phyloP scores from a whole-genome alignment of 2,329 filamentous ascomycete species.

The Coniosporium tulheliwenetii region DNA sequence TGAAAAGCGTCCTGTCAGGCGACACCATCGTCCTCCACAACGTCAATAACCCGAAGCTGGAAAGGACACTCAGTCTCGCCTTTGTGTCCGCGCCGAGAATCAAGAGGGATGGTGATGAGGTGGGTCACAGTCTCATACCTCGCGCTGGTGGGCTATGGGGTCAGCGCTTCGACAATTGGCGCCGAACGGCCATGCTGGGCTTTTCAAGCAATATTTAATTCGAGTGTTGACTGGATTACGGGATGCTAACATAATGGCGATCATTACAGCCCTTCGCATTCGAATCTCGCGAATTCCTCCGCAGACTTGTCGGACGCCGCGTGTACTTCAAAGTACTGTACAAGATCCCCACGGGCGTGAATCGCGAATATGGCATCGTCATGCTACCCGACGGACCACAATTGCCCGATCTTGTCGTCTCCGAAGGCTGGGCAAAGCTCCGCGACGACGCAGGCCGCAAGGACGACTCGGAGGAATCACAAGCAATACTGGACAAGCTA shows the following conservation, averaged over 20 bases:
- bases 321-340: constrained; percentile 78
- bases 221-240: too few species aligned
- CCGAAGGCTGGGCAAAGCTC: constrained; percentile 84
- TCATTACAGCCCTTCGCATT: constrained; percentile 58
- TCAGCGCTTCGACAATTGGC: too few species aligned
- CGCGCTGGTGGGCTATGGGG: too few species aligned
- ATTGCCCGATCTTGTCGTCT: constrained; percentile 68
- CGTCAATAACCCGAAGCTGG: constrained; percentile 63
- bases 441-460: constrained; percentile 87
- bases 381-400: constrained; percentile 59
- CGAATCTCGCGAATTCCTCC: constrained; percentile 84
- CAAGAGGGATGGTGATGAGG: constrained; percentile 77
- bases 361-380: constrained; percentile 77
- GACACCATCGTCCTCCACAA: constrained; percentile 79
- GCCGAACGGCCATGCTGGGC: too few species aligned
- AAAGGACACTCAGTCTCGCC: constrained; percentile 78
- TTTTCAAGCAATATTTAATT: too few species aligned
- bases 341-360: constrained; percentile 59
- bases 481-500: constrained; percentile 59
- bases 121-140: constrained; percentile 12
- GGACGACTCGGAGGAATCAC: constrained; percentile 65
- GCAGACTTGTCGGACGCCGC: constrained; percentile 71
- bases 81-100: constrained; percentile 82
- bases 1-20: constrained; percentile 89
- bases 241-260: too few species aligned